Percentiles rank a stretch among this genome's conserved stretches.
These are phyloP conservation scores for Yamadazyma diddensiae DNA, from an alignment of 1,139 yeast species.

Conservation along the genomic window DNA sequence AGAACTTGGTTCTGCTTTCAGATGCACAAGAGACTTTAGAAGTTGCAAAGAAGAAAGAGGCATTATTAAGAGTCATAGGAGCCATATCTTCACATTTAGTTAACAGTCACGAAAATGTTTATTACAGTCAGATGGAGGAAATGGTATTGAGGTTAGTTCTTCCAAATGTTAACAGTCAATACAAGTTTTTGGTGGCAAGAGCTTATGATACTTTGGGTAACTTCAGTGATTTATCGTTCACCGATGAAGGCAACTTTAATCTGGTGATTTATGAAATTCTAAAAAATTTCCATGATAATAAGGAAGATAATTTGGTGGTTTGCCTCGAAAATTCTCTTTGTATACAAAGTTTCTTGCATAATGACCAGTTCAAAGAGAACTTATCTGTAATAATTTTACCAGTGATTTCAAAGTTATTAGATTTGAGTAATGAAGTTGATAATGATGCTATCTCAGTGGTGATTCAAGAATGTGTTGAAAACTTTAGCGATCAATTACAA, in stretches of 20 bases:
- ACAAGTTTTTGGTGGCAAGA: slow-evolving; percentile 78
- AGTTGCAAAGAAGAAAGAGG: slow-evolving; percentile 72
- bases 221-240: slow-evolving; percentile 63
- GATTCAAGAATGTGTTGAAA: slow-evolving; percentile 94
- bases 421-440: slow-evolving; percentile 77
- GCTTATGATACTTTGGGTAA: slow-evolving; percentile 75
- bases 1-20: slow-evolving; percentile 42
- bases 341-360: slow-evolving; percentile 70
- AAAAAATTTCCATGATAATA: slow-evolving; percentile 41
- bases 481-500: slow-evolving; percentile 80
- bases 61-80: slow-evolving; percentile 76
- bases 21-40: slow-evolving; percentile 45
- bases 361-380: slow-evolving; percentile 65
- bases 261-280: slow-evolving; percentile 63
- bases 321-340: slow-evolving; percentile 84
- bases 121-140: slow-evolving; percentile 56
- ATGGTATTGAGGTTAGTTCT: slow-evolving; percentile 63
- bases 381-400: slow-evolving; percentile 69
- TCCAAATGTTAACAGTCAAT: slow-evolving; percentile 66
- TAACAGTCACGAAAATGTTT: slow-evolving; percentile 55
- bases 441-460: slow-evolving; percentile 85
- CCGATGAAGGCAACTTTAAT: slow-evolving; percentile 47
- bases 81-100: slow-evolving; percentile 61
- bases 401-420: slow-evolving; percentile 76
- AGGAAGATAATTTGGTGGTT: slow-evolving; percentile 60